Evolutionary conservation across 2,329 filamentous ascomycete genomes (phyloP), one percentile per base, ranked within the genome.

Genomic region (Raffaelea arxii): DNA sequence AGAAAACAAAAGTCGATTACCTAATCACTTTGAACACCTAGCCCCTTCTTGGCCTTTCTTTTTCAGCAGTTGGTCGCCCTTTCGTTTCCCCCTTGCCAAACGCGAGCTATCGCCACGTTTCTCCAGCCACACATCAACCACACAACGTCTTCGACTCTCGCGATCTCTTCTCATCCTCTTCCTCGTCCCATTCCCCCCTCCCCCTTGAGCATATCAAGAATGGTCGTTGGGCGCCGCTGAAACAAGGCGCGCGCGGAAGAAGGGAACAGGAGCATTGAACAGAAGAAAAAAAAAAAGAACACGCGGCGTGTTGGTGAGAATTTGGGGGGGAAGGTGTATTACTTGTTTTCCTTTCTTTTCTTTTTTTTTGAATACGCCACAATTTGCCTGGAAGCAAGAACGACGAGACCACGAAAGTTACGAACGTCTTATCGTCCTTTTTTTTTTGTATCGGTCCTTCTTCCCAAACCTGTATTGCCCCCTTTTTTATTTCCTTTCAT

Each of bases 121-220:
- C 56, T 58, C 53, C 59, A 62, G 60, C 60, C 60, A 62, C 60
- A 62, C 59, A 54, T 53, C 53, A 35, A 46, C 40, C 43, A 36
- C 46, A 32, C 24, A 38, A 5, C 12, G 19, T 24, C 12, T 22
- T 18, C 30, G 27, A 24, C 25, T 11, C 16, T 11, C 4, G 19
- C 6, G 21, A 32, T 32, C 35, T 4, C 12, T 18, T 16, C n/a
- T 30, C 37, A 11, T 42, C 23, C 23, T 14, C 40, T 21, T 23
- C 19, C 19, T 24, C 2, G 14, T 4, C 4, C 24, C 30, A 18
- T 36, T 18, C 23, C 23, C 4, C 9, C 35, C 12, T 4, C 22
- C 23, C 3, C 21, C 18, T 19, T 41, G 23, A 42, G 44, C 44
- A 39, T 37, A 35, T 36, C 46, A 18, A 47, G 23, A 25, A 47